Conservation (phyloP, 2,329 filamentous ascomycete genomes). For the Diaporthe destruens region DNA sequence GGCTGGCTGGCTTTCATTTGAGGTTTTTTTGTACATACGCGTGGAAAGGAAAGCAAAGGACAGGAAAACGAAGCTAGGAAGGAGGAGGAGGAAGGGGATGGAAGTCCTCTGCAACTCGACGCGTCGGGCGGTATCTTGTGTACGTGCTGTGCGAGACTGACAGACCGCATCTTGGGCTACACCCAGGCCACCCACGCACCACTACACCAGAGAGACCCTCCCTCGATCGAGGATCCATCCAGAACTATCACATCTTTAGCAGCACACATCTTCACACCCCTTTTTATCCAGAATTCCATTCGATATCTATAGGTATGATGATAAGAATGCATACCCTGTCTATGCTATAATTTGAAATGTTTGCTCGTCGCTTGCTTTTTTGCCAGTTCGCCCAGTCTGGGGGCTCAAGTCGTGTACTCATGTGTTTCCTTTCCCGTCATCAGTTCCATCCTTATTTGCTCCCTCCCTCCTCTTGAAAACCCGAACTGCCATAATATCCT, state of each 20-base stretch:
- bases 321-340: background rate
- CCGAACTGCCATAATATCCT: background rate
- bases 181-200: too few relatives aligned
- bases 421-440: background rate
- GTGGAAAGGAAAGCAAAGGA: background rate
- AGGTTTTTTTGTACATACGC: too few relatives aligned
- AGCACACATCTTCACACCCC: background rate
- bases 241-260: too few relatives aligned
- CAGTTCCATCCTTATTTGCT: background rate
- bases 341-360: slow-evolving; percentile 1
- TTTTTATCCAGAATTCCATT: background rate
- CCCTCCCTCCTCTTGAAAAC: background rate
- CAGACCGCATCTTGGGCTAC: background rate
- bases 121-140: too few relatives aligned
- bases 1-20: background rate
- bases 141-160: too few relatives aligned
- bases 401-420: slow-evolving; percentile 8
- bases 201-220: background rate
- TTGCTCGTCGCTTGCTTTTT: background rate
- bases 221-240: too few relatives aligned
- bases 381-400: background rate
- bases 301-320: slow-evolving; percentile 15
- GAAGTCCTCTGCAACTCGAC: background rate
- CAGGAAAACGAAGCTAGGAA: background rate
- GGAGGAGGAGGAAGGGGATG: too few relatives aligned